Evolutionary conservation across 2,329 filamentous ascomycete species (phyloP), one percentile per base, ranked within the genome.

Genomic region (Chrysosporium queenslandicum): DNA sequence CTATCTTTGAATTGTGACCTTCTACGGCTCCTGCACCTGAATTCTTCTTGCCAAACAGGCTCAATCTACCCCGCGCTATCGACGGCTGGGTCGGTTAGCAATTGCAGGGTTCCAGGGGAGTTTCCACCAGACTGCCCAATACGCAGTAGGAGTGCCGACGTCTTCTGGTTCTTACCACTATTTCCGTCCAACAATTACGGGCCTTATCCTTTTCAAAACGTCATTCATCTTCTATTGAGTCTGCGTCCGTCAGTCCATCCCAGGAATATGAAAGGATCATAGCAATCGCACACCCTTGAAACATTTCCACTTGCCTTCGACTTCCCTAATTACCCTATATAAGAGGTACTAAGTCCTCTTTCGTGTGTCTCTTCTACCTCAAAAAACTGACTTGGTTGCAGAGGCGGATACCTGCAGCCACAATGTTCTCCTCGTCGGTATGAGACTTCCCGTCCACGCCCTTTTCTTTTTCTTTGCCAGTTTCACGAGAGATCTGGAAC

Each of bases 391-490:
- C 45, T 27, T 30, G 27, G 16, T 29, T 23, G 23, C 45, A 36
- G 30, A 20, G 20, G 27, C 45, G 25, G 46, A 41, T 41, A 49
- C 36, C 23, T 49, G 32, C 45, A 47, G 46, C 16, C 16, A 49
- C 34, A 32, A 49, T 49, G 46, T 49, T 49, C 25, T 49, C 46
- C 23, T 18, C 36, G 14, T 49, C 46, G 36, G 46, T 49, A 49
- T 20, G 46, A 11, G 2, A 14, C 29, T 36, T 27, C 9, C 20
- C 12, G 3, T 37, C 12, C n/a, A n/a, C 18, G 3, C 21, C 4
- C 5, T 20, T 41, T 29, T 41, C 12, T 37, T n/a, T 23, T 32
- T 16, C 36, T 37, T 23, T 48, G n/a, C n/a, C 7, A 2, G 25
- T 5, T 40, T 41, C 27, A 20, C 21, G n/a, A 41, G 40, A 41